Conservation (phyloP, 495 filamentous ascomycete genomes). For the Ramalina peruviana region DNA sequence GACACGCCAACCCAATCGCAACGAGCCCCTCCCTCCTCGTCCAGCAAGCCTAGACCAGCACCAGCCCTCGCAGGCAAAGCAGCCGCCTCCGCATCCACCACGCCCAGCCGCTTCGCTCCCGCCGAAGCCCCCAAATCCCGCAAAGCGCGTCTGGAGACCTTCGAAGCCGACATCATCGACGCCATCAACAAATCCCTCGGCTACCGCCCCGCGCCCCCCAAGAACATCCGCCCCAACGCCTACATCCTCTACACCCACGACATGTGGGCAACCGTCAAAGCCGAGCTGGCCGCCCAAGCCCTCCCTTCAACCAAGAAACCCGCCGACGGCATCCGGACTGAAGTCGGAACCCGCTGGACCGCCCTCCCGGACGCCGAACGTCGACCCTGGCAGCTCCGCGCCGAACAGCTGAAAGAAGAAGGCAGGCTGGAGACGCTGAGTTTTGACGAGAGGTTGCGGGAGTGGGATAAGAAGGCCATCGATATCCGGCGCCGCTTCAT, state of each 20-base stretch:
- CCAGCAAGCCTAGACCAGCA: slow-evolving; percentile 10
- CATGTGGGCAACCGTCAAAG: slow-evolving; percentile 61
- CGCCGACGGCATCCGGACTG: slow-evolving; percentile 64
- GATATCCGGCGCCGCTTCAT: slow-evolving; percentile 14
- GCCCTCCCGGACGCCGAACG: slow-evolving; percentile 52
- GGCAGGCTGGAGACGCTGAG: slow-evolving; percentile 33
- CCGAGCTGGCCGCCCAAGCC: slow-evolving; percentile 51
- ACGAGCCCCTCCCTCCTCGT: background rate
- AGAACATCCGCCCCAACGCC: slow-evolving; percentile 25
- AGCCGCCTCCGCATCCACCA: slow-evolving; percentile 6
- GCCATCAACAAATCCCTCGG: slow-evolving; percentile 58
- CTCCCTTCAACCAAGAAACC: slow-evolving; percentile 49
- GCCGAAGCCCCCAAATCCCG: slow-evolving; percentile 25
- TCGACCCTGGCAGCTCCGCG: slow-evolving; percentile 60
- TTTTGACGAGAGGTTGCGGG: slow-evolving; percentile 10
- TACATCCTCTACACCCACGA: slow-evolving; percentile 62
- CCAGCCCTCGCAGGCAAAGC: slow-evolving; percentile 19
- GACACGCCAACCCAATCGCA: slow-evolving; percentile 1
- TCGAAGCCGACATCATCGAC: slow-evolving; percentile 59
- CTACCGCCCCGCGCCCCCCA: slow-evolving; percentile 53
- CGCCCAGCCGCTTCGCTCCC: background rate
- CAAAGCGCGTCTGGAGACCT: slow-evolving; percentile 44
- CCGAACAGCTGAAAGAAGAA: slow-evolving; percentile 47
- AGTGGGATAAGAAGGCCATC: slow-evolving; percentile 16
- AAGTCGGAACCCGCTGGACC: slow-evolving; percentile 80